Conservation (phyloP, 208 protist species). For the Histomonas meleagridis region DNA sequence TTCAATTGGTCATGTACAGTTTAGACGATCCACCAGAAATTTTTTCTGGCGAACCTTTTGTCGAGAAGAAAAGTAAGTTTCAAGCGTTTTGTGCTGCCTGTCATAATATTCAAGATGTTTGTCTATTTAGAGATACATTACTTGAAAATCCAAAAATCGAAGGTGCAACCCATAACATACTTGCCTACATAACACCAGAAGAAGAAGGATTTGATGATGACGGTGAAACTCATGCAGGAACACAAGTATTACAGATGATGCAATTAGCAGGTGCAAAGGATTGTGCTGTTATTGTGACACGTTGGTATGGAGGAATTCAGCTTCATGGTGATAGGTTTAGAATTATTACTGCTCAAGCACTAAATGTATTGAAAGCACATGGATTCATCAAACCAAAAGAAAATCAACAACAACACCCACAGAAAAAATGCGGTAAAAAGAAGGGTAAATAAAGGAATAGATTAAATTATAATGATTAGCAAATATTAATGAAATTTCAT, state of each 20-base stretch:
- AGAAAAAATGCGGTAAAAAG: too few species aligned
- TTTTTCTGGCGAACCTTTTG: constrained; percentile 3
- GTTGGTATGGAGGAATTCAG: neutral
- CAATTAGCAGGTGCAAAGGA: neutral
- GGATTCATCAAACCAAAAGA: too few species aligned
- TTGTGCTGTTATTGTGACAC: neutral
- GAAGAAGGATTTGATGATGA: constrained; percentile 21
- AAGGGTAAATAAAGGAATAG: too few species aligned
- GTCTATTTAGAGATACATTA: constrained; percentile 22
- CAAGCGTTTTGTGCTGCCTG: constrained; percentile 15
- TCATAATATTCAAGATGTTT: constrained; percentile 33
- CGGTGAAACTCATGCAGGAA: constrained; percentile 9
- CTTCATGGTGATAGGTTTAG: constrained; percentile 21
- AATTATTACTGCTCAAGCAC: neutral
- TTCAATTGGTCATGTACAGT: too few species aligned
- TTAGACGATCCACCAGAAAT: constrained; percentile 2
- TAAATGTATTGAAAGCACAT: neutral
- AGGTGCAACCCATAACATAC: neutral
- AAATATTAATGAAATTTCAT: too few species aligned
- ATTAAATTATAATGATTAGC: too few species aligned
- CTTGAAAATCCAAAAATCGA: constrained; percentile 10
- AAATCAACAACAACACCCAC: too few species aligned
- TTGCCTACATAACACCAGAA: neutral
- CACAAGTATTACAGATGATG: neutral
- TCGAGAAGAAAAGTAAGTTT: neutral